A percentile compares a stretch with the other conserved stretches of the same genome.
Conservation (phyloP, 805 yeast genomes). For the Kluyveromyces lactis region DNA sequence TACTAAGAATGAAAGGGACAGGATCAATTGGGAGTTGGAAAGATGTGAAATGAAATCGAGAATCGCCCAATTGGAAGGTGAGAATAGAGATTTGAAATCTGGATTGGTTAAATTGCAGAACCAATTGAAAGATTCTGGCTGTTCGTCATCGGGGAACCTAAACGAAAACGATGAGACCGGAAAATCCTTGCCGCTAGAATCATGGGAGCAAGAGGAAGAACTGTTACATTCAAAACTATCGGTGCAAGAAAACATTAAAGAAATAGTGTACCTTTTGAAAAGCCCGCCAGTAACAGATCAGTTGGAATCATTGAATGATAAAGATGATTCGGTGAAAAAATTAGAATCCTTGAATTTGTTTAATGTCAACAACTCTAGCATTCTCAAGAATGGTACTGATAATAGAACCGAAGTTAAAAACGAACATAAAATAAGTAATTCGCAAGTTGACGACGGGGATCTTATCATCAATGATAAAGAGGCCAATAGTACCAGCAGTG, state of each 20-base stretch:
- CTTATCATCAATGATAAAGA: no score
- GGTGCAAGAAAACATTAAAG: slow-evolving; percentile 29
- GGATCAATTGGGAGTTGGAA: slow-evolving; percentile 54
- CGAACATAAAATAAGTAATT: no score
- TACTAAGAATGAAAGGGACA: slow-evolving; percentile 51
- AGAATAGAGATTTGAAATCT: slow-evolving; percentile 34
- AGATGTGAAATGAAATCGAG: slow-evolving; percentile 49
- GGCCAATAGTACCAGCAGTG: no score
- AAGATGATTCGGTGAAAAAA: slow-evolving; percentile 17
- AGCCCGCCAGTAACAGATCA: slow-evolving; percentile 22
- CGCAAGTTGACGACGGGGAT: no score
- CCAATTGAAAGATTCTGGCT: neutral
- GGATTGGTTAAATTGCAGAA: slow-evolving; percentile 10
- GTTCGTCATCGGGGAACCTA: neutral
- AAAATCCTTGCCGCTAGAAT: neutral
- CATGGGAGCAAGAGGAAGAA: slow-evolving; percentile 6
- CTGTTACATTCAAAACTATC: slow-evolving; percentile 20
- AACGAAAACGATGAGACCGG: neutral
- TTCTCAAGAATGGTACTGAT: no score
- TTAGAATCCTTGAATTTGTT: slow-evolving; percentile 19
- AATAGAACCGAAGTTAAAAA: no score
- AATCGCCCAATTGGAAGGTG: slow-evolving; percentile 46
- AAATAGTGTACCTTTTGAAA: slow-evolving; percentile 26
- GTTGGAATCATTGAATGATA: slow-evolving; percentile 17
- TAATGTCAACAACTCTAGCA: neutral